Conservation (phyloP, 192 early-diverging fungal species). For the Linnemannia elongata region DNA sequence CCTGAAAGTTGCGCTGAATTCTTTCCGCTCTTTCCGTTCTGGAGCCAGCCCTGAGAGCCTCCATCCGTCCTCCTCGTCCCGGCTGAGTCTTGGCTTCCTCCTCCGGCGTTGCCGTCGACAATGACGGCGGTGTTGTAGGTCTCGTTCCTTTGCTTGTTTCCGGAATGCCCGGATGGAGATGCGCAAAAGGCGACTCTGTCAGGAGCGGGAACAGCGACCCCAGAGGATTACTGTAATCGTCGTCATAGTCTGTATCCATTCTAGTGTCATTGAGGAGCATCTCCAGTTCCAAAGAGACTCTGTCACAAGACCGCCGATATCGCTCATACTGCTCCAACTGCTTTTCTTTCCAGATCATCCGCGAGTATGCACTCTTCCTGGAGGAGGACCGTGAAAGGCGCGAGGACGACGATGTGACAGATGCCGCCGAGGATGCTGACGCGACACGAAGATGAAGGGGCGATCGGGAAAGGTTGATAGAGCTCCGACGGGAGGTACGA, state of each 20-base stretch:
- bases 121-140: neutral
- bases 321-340: conserved; percentile 50
- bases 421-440: neutral
- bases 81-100: neutral
- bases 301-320: conserved; percentile 40
- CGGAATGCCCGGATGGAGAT: neutral
- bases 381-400: conserved; percentile 11
- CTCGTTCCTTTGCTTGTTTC: neutral
- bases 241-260: conserved; percentile 9
- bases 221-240: neutral
- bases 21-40: conserved; percentile 20
- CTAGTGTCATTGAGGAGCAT: conserved; percentile 31
- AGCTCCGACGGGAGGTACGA: conserved; percentile 17
- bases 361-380: conserved; percentile 25
- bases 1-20: conserved; percentile 19
- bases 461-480: conserved; percentile 1
- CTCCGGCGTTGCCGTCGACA: neutral
- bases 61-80: neutral
- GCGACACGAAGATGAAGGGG: neutral
- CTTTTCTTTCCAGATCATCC: conserved; percentile 52
- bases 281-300: conserved; percentile 42
- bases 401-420: conserved; percentile 2
- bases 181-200: neutral
- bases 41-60: neutral
- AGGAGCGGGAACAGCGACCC: neutral